Evolutionary conservation across 2,329 filamentous ascomycete genomes (phyloP), one percentile per base, ranked within the genome.

Genomic region (Dothistroma septosporum): DNA sequence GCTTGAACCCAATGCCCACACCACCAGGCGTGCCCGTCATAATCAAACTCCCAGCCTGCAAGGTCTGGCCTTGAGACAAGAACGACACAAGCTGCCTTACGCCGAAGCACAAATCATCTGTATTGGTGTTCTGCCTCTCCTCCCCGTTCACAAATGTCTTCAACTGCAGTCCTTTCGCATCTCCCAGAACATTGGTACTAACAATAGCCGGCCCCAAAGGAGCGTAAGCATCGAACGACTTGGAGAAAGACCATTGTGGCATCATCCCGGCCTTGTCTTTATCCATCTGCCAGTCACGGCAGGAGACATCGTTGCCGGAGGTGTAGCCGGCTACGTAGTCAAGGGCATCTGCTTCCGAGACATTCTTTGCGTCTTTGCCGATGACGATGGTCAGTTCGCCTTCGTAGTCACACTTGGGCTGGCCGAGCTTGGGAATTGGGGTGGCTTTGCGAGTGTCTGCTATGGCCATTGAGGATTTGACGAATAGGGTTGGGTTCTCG

Each of bases 371-470:
- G 61, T 82, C 77, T 73, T 86, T 87, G 33, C 88, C 87, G 63
- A 92, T 90, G 12, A 92, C 78, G 37, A 85, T 80, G 16, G 91
- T 86, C 5, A 93, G 81, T 76, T 93, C 89, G 72, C 87, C 90
- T 76, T 93, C 89, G 74, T 92, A 92, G 75, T 92, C 90, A 19
- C 90, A 76, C 53, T 79, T 80, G 62, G 87, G 80, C 74, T 91
- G 88, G 0, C 87, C 88, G 61, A 88, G 77, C 1, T 75, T 68
- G 22, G 85, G 83, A 32, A 92, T 79, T 1, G 87, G 87, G 56
- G 91, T 87, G 1, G 85, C 78, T 66, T 89, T 85, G 2, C 74
- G 77, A 0, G 88, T 87, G 1, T 87, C 87, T 0, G 82, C 74
- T 21, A 91, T 79, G 0, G 88, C 78, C 1, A 88, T 90, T 4